Percentiles rank a stretch among this genome's conserved stretches.
These are phyloP conservation scores for Annulohypoxylon nitens DNA, from an alignment of 495 filamentous ascomycete species.

Conservation along the genomic window DNA sequence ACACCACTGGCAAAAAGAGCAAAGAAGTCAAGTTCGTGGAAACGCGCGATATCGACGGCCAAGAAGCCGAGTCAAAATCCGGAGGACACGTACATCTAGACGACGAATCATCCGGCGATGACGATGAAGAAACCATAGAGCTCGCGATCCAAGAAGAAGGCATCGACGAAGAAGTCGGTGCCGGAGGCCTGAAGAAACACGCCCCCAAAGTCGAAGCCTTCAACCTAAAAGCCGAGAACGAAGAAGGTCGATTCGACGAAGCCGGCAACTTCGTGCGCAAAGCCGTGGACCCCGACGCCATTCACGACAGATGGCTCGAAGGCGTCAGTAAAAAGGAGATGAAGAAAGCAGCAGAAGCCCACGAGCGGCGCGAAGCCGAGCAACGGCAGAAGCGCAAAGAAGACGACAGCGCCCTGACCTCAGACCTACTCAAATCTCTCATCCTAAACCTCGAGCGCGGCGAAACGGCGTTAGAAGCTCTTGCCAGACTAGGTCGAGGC, in stretches of 20 bases:
- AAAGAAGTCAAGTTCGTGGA: constrained; percentile 85
- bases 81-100: constrained; percentile 73
- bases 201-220: constrained; percentile 97
- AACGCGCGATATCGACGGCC: constrained; percentile 84
- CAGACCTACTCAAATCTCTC: constrained; percentile 77
- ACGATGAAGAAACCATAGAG: constrained; percentile 77
- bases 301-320: constrained; percentile 92
- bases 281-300: constrained; percentile 86
- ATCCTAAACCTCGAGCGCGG: constrained; percentile 81
- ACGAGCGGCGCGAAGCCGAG: constrained; percentile 86
- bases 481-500: constrained; percentile 81
- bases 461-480: constrained; percentile 89
- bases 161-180: constrained; percentile 88
- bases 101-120: constrained; percentile 57
- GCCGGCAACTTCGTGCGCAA: constrained; percentile 93
- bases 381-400: constrained; percentile 72
- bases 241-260: constrained; percentile 93
- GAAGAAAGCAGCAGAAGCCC: constrained; percentile 85
- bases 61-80: constrained; percentile 78
- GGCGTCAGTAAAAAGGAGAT: constrained; percentile 95
- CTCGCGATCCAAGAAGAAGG: constrained; percentile 74
- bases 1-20: constrained; percentile 70
- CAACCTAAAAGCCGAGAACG: constrained; percentile 90
- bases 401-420: constrained; percentile 80
- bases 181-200: constrained; percentile 90